phyloP scores from a whole-genome alignment of 2,329 filamentous ascomycete genomes.

The Penicillium sp. region DNA sequence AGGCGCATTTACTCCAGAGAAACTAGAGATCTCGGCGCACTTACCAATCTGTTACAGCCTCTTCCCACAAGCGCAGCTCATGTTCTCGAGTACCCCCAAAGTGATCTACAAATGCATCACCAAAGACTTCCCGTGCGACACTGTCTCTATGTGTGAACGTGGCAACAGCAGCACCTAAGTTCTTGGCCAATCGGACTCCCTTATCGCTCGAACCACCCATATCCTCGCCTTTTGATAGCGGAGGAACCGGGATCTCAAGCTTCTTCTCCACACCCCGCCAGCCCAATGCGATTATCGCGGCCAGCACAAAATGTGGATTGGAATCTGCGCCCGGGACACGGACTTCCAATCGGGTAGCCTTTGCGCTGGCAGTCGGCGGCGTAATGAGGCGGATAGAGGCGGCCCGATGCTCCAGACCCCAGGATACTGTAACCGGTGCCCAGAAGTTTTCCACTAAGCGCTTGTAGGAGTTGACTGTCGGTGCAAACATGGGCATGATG shows the following conservation, averaged over 20 bases:
- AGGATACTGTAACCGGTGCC: slow-evolving; percentile 96
- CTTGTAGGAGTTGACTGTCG: slow-evolving; percentile 98
- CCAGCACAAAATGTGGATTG: slow-evolving; percentile 85
- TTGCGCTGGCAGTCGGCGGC: slow-evolving; percentile 81
- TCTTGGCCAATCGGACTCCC: slow-evolving; percentile 81
- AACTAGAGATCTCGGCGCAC: slow-evolving; percentile 47
- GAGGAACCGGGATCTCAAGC: slow-evolving; percentile 78
- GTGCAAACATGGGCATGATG: slow-evolving; percentile 93
- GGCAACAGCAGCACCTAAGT: slow-evolving; percentile 79
- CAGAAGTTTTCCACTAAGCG: slow-evolving; percentile 98
- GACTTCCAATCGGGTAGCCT: slow-evolving; percentile 89
- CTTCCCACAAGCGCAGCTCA: slow-evolving; percentile 88
- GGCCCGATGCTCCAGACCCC: slow-evolving; percentile 93
- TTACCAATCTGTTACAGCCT: slow-evolving; percentile 95
- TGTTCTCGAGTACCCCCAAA: slow-evolving; percentile 91
- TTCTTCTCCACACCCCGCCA: slow-evolving; percentile 94
- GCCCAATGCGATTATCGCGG: slow-evolving; percentile 83
- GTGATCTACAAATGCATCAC: slow-evolving; percentile 94
- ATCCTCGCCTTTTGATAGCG: slow-evolving; percentile 82
- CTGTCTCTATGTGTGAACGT: slow-evolving; percentile 78
- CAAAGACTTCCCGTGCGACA: slow-evolving; percentile 90
- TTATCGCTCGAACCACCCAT: slow-evolving; percentile 74
- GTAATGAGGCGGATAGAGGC: slow-evolving; percentile 89
- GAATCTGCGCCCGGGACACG: slow-evolving; percentile 93
- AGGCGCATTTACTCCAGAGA: background rate